Evolutionary conservation across 257 asterid genomes (phyloP).

Genomic region (Solanum acaule): DNA sequence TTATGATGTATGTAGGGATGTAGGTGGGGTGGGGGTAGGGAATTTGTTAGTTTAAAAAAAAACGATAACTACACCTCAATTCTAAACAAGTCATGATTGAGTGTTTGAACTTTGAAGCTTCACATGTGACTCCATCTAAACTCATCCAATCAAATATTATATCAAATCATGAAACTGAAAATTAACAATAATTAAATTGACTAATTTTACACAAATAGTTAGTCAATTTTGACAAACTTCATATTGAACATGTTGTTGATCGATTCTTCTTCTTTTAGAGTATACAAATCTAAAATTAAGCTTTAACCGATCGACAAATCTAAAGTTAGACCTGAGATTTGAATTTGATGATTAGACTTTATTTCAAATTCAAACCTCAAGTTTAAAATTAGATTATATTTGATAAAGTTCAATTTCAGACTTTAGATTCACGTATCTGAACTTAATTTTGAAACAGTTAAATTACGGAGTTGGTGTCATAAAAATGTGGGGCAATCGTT

Average conservation of each 20-base stretch:
- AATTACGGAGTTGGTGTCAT: neutral
- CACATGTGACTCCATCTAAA: neutral
- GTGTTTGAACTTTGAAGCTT: neutral
- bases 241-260: neutral
- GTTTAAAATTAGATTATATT: neutral
- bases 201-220: neutral
- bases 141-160: neutral
- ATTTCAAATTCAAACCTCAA: neutral
- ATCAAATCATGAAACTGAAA: neutral
- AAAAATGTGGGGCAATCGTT: conserved; percentile 12
- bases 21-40: neutral
- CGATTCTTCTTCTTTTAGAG: neutral
- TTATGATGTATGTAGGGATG: neutral
- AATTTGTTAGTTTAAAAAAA: neutral
- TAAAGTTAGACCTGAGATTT: neutral
- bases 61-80: neutral
- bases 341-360: neutral
- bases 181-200: neutral
- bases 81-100: neutral
- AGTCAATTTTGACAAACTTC: neutral
- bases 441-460: neutral
- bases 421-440: neutral
- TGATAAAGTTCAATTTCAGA: neutral
- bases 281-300: neutral
- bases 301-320: neutral